Evolutionary conservation across 2,329 filamentous ascomycete species (phyloP), one percentile per base, ranked within the genome.

Genomic region (Trichoderma sp.): DNA sequence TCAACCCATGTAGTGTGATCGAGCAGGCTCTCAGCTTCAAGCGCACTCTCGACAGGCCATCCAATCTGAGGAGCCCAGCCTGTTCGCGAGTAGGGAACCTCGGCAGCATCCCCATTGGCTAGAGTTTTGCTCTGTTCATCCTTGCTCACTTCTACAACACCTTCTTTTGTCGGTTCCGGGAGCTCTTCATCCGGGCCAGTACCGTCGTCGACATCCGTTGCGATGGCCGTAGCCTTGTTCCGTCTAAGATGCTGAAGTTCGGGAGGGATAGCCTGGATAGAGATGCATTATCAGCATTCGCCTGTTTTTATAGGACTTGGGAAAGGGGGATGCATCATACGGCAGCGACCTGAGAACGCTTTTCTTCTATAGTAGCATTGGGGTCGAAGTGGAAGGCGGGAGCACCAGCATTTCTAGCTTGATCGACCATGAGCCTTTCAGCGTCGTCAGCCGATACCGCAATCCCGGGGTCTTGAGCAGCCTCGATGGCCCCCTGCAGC

Each of bases 31-130:
- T 92, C 90, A 14, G 85, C 86, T 34, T 88, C 85, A n/a, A 83
- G 82, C 56, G 85, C 81, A 53, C 86, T 84, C 56, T 91, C 86
- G n/a, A 79, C 80, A 2, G 89, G 89, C 84, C 89, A 90, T 76
- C 94, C 94, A 79, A 98, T 94, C 74, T 89, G 90, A 53, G 96
- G 96, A 15, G 93, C 91, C 96, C 96, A 98, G 65, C 96, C 96
- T 6, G 94, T 93, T 24, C 83, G 81, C 43, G 82, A 80, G 75
- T 79, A 85, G 1, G 81, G 80, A 12, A 77, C 74, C 72, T 84
- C 88, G 78, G 87, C 85, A 68, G 86, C 84, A 67, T 86, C 83
- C 28, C 84, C 89, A 76, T 87, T 87, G 53, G 80, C 77, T 73
- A 86, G 80, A 3, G 82, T 78, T 34, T 87, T 82, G 71, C 86